Conservation (phyloP, 169 alveolate species). For the Theileria parva region DNA sequence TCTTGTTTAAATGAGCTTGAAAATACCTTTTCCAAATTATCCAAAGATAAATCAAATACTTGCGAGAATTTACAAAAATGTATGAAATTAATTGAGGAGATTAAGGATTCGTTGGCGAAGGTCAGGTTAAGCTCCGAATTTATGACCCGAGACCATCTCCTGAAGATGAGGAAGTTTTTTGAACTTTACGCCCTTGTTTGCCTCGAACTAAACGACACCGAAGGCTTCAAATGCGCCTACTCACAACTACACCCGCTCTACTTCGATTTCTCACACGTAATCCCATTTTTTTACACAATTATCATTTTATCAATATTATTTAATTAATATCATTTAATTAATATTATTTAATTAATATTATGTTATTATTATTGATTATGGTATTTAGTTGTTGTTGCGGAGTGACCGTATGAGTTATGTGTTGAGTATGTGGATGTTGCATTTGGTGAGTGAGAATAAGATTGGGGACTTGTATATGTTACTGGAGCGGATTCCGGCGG, state of each 20-base stretch:
- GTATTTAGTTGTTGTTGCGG: conserved; percentile 23
- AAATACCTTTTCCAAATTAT: neutral
- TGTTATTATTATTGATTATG: neutral
- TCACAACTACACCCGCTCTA: conserved; percentile 46
- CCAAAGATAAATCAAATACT: neutral
- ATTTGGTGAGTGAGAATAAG: conserved; percentile 67
- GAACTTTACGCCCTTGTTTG: conserved; percentile 55
- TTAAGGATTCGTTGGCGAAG: conserved; percentile 32
- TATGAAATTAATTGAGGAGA: conserved; percentile 3
- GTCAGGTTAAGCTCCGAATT: conserved; percentile 2
- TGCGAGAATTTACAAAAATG: conserved; percentile 17
- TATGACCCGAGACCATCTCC: conserved; percentile 1
- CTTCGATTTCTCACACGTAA: conserved; percentile 43
- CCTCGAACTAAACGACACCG: conserved; percentile 23
- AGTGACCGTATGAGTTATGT: conserved; percentile 64
- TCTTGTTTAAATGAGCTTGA: neutral
- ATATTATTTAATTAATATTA: neutral
- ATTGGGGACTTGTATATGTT: conserved; percentile 76
- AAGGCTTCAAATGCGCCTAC: conserved; percentile 46
- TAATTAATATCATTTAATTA: neutral
- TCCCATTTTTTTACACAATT: neutral
- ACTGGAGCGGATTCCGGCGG: conserved; percentile 63
- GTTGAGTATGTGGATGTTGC: conserved; percentile 67
- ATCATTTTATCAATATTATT: neutral
- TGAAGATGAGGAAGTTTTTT: conserved; percentile 32